Percentiles rank a stretch among this genome's conserved stretches.
Evolutionary conservation across 768 basidiomycete genomes (phyloP).

Genomic region (Lentinula lateritia): DNA sequence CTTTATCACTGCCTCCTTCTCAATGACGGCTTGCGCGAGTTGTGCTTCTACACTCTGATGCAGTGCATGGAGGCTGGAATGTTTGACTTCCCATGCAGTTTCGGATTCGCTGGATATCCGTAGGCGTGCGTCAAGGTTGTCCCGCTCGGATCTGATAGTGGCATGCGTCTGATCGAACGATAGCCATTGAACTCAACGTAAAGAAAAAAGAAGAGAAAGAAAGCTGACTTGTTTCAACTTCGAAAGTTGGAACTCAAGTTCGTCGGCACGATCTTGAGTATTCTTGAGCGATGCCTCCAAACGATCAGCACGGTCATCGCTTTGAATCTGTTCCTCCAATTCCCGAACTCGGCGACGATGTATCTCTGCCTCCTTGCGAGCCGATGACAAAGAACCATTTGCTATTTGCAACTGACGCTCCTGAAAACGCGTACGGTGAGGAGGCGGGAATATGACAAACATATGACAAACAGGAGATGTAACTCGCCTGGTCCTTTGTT

Average conservation of each 20-base stretch:
- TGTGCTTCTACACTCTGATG: conserved; percentile 32
- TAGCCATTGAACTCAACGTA: background rate
- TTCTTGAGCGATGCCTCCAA: conserved; percentile 70
- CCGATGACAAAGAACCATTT: conserved; percentile 47
- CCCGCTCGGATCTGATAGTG: conserved; percentile 56
- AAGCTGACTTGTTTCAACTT: conserved; percentile 67
- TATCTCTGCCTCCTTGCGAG: conserved; percentile 48
- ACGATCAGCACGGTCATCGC: conserved; percentile 74
- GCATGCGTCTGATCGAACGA: conserved; percentile 41
- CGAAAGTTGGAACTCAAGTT: conserved; percentile 76
- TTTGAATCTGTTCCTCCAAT: conserved; percentile 77
- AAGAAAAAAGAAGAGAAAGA: background rate
- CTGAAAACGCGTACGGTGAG: conserved; percentile 30
- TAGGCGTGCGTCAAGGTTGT: conserved; percentile 45
- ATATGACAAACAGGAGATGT: background rate
- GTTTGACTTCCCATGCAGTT: conserved; percentile 40
- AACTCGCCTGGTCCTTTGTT: conserved; percentile 46
- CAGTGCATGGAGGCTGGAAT: conserved; percentile 39
- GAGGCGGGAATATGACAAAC: background rate
- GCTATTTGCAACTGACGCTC: conserved; percentile 72
- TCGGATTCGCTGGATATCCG: conserved; percentile 36
- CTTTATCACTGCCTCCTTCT: conserved; percentile 41
- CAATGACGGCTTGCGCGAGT: conserved; percentile 36
- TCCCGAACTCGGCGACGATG: conserved; percentile 59
- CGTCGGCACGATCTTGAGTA: conserved; percentile 76